Evolutionary conservation across 2,329 filamentous ascomycete genomes (phyloP), one percentile per base, ranked within the genome.

Genomic region (Trichoderma harzianum): DNA sequence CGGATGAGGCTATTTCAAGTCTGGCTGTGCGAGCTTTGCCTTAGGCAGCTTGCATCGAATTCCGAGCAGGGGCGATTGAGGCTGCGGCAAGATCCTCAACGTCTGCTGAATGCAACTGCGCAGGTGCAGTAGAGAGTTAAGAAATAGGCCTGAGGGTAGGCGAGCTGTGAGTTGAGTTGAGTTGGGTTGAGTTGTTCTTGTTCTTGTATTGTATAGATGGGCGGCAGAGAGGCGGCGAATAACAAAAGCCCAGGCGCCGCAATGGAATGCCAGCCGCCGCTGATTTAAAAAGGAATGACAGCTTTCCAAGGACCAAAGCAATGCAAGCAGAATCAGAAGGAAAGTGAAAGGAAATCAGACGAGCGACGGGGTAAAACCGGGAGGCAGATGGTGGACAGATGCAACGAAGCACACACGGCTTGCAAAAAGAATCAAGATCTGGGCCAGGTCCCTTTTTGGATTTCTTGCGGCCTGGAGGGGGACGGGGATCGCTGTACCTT

Each of bases 381-480:
- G 36, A 51, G 63, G 70, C 47, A 26, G 55, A 68, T 34, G 64
- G 43, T 61, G 70, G 70, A 72, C 70, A 63, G 70, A 67, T 72
- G 70, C 63, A 72, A 64, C 70, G 63, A 68, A 68, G 61, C 63
- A 72, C 63, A 72, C 69, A 58, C 67, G 70, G 70, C 70, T 58
- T 51, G 65, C 53, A 26, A 47, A 26, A 47, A 26, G 61, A 71
- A 63, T 28, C 51, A 65, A 63, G 60, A 60, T 70, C 60, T 68
- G 70, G 70, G 65, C 69, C 55, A 58, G 64, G 71, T 58, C 55
- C 71, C 71, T 39, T 69, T 69, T 72, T 72, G 71, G 71, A 53
- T 51, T 30, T 18, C 51, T 43, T 47, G 43, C 28, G 65, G 34
- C 36, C 57, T 51, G 58, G 66, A 60, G 61, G 61, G 63, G 58